A percentile compares a stretch with the other conserved stretches of the same genome.
These are phyloP conservation scores for Withania somnifera DNA, from an alignment of 305 asterid species.

Conservation along the genomic window DNA sequence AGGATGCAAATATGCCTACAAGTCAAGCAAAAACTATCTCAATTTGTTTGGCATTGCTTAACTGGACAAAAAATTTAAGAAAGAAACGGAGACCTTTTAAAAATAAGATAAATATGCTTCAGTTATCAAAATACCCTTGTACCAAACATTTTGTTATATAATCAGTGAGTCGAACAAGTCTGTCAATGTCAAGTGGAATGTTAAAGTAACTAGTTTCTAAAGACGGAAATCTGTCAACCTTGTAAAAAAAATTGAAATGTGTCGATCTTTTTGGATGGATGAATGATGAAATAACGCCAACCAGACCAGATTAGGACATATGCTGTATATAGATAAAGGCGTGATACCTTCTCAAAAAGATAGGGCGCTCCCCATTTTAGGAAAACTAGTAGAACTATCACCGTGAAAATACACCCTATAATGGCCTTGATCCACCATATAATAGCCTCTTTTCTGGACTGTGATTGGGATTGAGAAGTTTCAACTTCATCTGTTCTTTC, in stretches of 20 bases:
- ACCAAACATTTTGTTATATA: neutral
- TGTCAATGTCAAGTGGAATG: neutral
- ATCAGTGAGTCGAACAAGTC: neutral
- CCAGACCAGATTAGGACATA: neutral
- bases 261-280: neutral
- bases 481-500: conserved; percentile 31
- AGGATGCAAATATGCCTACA: neutral
- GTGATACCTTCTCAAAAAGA: conserved; percentile 65
- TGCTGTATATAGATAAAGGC: neutral
- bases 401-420: conserved; percentile 29
- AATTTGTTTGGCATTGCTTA: neutral
- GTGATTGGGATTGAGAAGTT: conserved; percentile 23
- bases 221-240: neutral
- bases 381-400: conserved; percentile 33
- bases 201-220: neutral
- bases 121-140: neutral
- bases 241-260: neutral
- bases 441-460: conserved; percentile 21
- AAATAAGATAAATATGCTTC: neutral
- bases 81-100: neutral
- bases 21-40: neutral
- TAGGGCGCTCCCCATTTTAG: conserved; percentile 79
- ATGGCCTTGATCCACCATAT: conserved; percentile 61
- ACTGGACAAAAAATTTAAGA: neutral
- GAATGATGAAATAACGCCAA: neutral